phyloP scores from a whole-genome alignment of 2,329 filamentous ascomycete species.

The Penicillium sumatraense region DNA sequence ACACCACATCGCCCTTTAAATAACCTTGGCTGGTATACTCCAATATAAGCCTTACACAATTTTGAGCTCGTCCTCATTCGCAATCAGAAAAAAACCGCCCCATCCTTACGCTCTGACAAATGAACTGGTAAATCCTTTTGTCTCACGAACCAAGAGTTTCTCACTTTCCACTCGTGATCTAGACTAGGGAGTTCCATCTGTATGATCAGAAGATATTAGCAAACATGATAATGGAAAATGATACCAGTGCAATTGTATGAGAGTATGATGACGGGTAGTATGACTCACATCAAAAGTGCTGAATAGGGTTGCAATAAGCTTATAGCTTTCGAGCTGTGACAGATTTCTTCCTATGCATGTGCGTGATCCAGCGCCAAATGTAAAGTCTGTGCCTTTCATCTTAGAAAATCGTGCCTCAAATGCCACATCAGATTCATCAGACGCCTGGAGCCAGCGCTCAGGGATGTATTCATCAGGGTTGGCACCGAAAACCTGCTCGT shows the following conservation, averaged over 20 bases:
- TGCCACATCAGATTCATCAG: conserved; percentile 14
- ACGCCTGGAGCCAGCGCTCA: conserved; percentile 32
- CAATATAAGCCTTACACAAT: too few relatives aligned
- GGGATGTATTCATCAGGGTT: conserved; percentile 63
- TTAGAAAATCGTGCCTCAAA: conserved; percentile 18
- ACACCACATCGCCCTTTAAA: too few relatives aligned
- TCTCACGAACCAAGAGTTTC: conserved; percentile 48
- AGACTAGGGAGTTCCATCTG: conserved; percentile 43
- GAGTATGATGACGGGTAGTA: too few relatives aligned
- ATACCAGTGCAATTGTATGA: too few relatives aligned
- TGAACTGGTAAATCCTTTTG: conserved; percentile 27
- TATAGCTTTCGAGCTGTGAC: conserved; percentile 25
- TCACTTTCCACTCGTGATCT: conserved; percentile 43
- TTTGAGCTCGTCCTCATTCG: too few relatives aligned
- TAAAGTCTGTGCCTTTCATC: conserved; percentile 27
- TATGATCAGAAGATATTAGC: conserved; percentile 2
- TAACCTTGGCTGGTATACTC: too few relatives aligned
- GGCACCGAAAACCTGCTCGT: conserved; percentile 68
- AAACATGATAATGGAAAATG: background rate
- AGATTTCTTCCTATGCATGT: conserved; percentile 23
- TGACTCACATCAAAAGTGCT: conserved; percentile 47
- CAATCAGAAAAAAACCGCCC: background rate
- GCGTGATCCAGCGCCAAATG: conserved; percentile 25
- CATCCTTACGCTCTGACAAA: conserved; percentile 26
- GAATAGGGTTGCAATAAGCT: conserved; percentile 39